A percentile compares a stretch with the other conserved stretches of the same genome.
These are phyloP conservation scores for Arabidopsis lyrata DNA, from an alignment of 441 rosid species.

Conservation along the genomic window DNA sequence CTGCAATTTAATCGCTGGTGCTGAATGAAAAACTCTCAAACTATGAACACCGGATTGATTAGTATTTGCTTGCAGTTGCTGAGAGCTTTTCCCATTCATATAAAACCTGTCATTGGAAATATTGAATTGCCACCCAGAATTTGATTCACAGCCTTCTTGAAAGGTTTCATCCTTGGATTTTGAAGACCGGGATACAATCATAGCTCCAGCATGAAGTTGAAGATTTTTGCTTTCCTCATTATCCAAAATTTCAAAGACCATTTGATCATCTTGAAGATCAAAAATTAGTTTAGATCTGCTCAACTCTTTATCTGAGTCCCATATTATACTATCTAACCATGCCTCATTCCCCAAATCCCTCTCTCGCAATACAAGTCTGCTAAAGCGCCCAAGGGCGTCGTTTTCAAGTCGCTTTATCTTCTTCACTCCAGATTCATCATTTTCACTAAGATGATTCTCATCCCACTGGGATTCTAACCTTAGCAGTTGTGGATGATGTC, in stretches of 20 bases:
- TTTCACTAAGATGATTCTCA: slow-evolving; percentile 46
- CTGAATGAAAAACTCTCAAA: slow-evolving; percentile 89
- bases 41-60: slow-evolving; percentile 82
- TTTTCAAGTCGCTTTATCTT: slow-evolving; percentile 53
- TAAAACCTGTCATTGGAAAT: slow-evolving; percentile 97
- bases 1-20: slow-evolving; percentile 96
- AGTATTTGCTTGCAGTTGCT: slow-evolving; percentile 83
- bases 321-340: slow-evolving; percentile 86
- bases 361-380: slow-evolving; percentile 63
- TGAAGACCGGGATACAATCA: slow-evolving; percentile 72
- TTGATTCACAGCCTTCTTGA: slow-evolving; percentile 59
- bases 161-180: slow-evolving; percentile 56
- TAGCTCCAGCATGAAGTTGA: slow-evolving; percentile 95
- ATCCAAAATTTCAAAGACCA: slow-evolving; percentile 94
- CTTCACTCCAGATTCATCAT: slow-evolving; percentile 48
- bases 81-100: slow-evolving; percentile 84
- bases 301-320: slow-evolving; percentile 67
- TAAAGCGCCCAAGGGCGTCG: slow-evolving; percentile 58
- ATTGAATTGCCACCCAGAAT: slow-evolving; percentile 86
- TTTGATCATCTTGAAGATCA: slow-evolving; percentile 96
- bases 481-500: slow-evolving; percentile 89
- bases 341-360: slow-evolving; percentile 72
- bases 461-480: slow-evolving; percentile 74
- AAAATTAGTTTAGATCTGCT: slow-evolving; percentile 82
- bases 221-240: slow-evolving; percentile 67